These are phyloP conservation scores for Mycosphaerella arachidis DNA, from an alignment of 2,329 filamentous ascomycete genomes.

Conservation along the genomic window DNA sequence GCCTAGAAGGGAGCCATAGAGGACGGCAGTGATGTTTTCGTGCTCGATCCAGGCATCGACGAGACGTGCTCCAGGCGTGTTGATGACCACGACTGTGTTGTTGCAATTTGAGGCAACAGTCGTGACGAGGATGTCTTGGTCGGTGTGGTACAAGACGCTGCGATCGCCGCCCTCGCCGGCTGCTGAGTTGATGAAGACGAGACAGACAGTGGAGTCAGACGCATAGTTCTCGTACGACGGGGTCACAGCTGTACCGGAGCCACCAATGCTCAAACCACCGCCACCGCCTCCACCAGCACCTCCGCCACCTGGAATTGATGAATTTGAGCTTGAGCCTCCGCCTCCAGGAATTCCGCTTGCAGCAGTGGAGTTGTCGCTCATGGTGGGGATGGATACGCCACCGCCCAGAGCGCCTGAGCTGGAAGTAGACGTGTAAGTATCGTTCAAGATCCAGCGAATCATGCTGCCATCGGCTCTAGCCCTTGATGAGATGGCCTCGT, in stretches of 20 bases:
- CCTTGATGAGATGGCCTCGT: conserved; percentile 8
- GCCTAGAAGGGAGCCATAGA: conserved; percentile 30
- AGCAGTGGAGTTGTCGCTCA: conserved; percentile 10
- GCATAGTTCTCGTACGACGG: conserved; percentile 14
- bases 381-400: conserved; percentile 5
- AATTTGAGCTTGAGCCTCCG: conserved; percentile 4
- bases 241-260: conserved; percentile 9
- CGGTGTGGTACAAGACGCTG: conserved; percentile 22
- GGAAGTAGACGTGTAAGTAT: conserved; percentile 20
- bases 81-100: conserved; percentile 31
- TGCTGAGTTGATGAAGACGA: conserved; percentile 32
- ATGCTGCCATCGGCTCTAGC: conserved; percentile 14
- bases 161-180: conserved; percentile 29
- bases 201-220: conserved; percentile 22
- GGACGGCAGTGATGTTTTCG: conserved; percentile 31
- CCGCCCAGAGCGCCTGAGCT: conserved; percentile 5
- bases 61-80: conserved; percentile 26
- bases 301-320: conserved; percentile 5
- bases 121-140: conserved; percentile 25
- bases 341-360: background rate
- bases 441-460: conserved; percentile 38
- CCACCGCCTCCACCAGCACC: conserved; percentile 3
- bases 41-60: conserved; percentile 30
- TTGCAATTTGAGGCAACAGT: conserved; percentile 34
- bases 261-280: conserved; percentile 2